Percentiles rank a stretch among this genome's conserved stretches.
phyloP scores from a whole-genome alignment of 805 yeast genomes.

The Teunomyces kruisii region DNA sequence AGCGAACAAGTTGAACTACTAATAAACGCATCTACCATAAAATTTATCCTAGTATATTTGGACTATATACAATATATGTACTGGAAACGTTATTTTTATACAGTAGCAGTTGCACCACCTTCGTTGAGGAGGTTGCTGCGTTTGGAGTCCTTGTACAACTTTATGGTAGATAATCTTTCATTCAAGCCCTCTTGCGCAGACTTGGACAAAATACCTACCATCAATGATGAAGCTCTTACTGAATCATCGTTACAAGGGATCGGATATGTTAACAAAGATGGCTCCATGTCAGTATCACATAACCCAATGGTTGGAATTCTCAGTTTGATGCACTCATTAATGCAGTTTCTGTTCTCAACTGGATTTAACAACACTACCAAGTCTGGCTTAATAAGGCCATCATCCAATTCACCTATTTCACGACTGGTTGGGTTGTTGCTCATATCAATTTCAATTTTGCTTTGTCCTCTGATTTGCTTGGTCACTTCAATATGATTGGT shows the following conservation, averaged over 20 bases:
- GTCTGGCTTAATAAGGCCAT: conserved; percentile 79
- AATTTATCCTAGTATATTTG: background rate
- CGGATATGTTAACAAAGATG: conserved; percentile 86
- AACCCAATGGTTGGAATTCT: conserved; percentile 92
- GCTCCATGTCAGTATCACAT: conserved; percentile 92
- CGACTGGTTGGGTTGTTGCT: conserved; percentile 66
- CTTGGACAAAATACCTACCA: conserved; percentile 78
- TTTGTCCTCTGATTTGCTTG: conserved; percentile 44
- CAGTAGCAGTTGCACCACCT: conserved; percentile 8
- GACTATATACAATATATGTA: conserved; percentile 7
- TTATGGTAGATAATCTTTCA: conserved; percentile 44
- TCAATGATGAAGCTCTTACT: conserved; percentile 71
- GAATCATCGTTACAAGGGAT: conserved; percentile 97
- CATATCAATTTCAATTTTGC: conserved; percentile 65
- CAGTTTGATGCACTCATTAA: conserved; percentile 76
- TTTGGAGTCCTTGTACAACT: conserved; percentile 8
- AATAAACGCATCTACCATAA: background rate
- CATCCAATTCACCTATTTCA: conserved; percentile 47
- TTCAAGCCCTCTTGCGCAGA: conserved; percentile 81
- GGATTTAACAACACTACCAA: conserved; percentile 85
- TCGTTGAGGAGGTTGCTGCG: background rate
- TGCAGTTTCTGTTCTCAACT: conserved; percentile 74
- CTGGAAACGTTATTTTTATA: background rate
- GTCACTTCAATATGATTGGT: conserved; percentile 79
- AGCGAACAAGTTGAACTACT: conserved; percentile 5